Conservation (phyloP, 352 stramenopile species). For the Phytophthora gonapodyides region DNA sequence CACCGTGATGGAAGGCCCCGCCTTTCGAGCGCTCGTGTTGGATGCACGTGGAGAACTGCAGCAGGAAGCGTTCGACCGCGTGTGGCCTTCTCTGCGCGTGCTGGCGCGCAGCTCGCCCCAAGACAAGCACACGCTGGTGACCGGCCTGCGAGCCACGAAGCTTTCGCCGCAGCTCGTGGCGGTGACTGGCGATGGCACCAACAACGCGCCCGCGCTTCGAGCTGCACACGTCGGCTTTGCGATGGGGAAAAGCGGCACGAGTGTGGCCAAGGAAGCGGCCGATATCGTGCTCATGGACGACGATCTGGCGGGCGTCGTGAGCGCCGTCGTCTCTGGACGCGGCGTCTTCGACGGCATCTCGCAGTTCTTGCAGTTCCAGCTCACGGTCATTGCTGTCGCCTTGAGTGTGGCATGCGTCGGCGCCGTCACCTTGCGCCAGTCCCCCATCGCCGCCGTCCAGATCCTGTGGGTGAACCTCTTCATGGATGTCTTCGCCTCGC, state of each 20-base stretch:
- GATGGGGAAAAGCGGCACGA: constrained; percentile 92
- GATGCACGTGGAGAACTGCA: constrained; percentile 59
- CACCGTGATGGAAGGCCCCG: constrained; percentile 51
- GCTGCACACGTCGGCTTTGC: constrained; percentile 90
- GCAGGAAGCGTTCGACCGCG: constrained; percentile 71
- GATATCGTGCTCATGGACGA: constrained; percentile 97
- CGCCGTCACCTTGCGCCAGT: constrained; percentile 54
- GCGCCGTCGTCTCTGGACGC: constrained; percentile 93
- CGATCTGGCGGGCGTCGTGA: constrained; percentile 95
- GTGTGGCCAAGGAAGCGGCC: constrained; percentile 94
- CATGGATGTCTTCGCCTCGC: constrained; percentile 95
- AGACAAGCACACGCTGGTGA: constrained; percentile 92
- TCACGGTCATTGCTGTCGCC: constrained; percentile 95
- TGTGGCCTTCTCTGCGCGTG: constrained; percentile 86
- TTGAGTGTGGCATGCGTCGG: constrained; percentile 90
- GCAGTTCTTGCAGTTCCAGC: constrained; percentile 97
- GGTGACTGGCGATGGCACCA: constrained; percentile 94
- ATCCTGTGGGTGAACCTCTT: constrained; percentile 98
- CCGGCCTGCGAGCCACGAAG: constrained; percentile 73
- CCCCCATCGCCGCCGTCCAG: constrained; percentile 91
- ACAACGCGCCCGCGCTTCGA: constrained; percentile 90
- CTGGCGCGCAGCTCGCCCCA: constrained; percentile 91
- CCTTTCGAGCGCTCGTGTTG: constrained; percentile 53
- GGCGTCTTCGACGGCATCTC: constrained; percentile 96
- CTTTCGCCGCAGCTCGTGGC: constrained; percentile 74